Base-by-base conservation (phyloP, 177 flowering plant species). In the Vitis hybrid region DNA sequence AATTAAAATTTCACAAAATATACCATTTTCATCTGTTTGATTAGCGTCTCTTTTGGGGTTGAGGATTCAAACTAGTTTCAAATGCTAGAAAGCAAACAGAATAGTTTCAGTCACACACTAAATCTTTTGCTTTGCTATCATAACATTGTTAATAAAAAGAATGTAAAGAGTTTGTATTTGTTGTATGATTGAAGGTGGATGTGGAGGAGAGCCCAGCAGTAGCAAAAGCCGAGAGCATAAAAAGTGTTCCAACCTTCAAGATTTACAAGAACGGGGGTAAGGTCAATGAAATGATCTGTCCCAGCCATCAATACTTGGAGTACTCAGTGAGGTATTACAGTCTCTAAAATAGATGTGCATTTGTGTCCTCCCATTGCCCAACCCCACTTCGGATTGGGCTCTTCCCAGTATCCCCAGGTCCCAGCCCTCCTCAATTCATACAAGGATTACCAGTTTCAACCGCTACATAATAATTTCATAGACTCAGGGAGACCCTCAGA, bases 211-310 rank as follows among this genome's bases (percentile, higher is more conserved):
- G 59, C 44, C 71, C 72, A 18, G 74, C 71, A 57, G 31, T 82
- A 56, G 78, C 78, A 14, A 78, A 72, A 51, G 62, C 73, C 14
- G 83, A 82, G 71, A 64, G 75, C 76, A 74, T 82, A 68, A 75
- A 73, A 68, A 66, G 20, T 4, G 78, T 82, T 33, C 85, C 85
- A n/a, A 76, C 85, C 10, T 77, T 82, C 65, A 82, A 77, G 66
- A 73, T 82, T 15, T 82, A 80, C 77, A 82, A 74, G 76, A 76
- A 80, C 64, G 85, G 83, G 28, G 68, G 55, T 53, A 77, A 68
- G 64, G 59, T 83, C 13, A 81, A 76, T 76, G 84, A 81, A 76
- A 79, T 83, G 82, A 69, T 80, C 54, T 68, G 77, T 62, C 85
- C 85, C 22, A 76, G 68, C 62, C 81, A 78, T 65, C 78, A 79